Evolutionary conservation across 2,329 filamentous ascomycete species (phyloP).

Genomic region (Pleochaeta shiraiana): DNA sequence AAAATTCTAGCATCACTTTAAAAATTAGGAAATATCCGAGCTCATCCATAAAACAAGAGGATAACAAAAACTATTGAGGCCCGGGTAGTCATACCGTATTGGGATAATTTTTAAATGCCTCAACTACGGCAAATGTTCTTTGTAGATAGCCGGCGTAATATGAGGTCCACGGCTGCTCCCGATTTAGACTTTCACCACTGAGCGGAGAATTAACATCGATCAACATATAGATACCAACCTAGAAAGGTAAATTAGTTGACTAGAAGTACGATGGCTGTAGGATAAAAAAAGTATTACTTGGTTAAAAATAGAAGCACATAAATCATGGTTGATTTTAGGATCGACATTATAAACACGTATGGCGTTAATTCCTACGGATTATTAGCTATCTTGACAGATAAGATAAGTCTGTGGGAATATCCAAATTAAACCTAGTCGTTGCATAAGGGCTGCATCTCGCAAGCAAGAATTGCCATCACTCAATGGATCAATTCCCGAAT

Average conservation of each 20-base stretch:
- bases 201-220: slow-evolving; percentile 46
- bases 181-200: slow-evolving; percentile 33
- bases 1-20: too few species aligned
- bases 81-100: slow-evolving; percentile 25
- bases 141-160: slow-evolving; percentile 40
- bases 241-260: slow-evolving; percentile 6
- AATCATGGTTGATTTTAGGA: slow-evolving; percentile 42
- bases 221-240: slow-evolving; percentile 43
- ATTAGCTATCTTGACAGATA: too few species aligned
- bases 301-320: slow-evolving; percentile 46
- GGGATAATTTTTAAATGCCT: slow-evolving; percentile 43
- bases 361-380: slow-evolving; percentile 31
- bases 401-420: neutral
- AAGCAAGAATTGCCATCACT: slow-evolving; percentile 35
- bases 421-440: slow-evolving; percentile 28
- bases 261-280: too few species aligned
- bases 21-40: too few species aligned
- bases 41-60: neutral
- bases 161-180: slow-evolving; percentile 31
- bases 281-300: slow-evolving; percentile 20
- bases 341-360: slow-evolving; percentile 50
- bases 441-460: slow-evolving; percentile 43
- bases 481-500: slow-evolving; percentile 32
- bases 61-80: neutral
- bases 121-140: slow-evolving; percentile 42